Base-by-base conservation (phyloP, 208 protist species). In the Leishmania lainsoni region DNA sequence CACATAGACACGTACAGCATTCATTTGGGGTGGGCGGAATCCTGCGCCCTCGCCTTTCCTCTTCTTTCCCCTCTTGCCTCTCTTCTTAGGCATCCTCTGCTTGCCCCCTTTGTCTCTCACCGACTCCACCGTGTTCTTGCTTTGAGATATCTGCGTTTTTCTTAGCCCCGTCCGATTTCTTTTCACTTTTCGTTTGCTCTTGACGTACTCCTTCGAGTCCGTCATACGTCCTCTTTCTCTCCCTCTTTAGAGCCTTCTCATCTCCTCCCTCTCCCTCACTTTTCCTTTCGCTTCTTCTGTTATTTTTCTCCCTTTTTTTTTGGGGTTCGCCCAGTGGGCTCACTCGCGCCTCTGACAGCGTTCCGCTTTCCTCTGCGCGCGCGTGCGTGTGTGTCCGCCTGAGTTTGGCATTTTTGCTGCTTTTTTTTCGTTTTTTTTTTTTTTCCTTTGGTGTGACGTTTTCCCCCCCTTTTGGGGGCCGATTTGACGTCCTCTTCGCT, bases 171-270 rank as follows among this genome's bases (percentile, higher is more conserved):
- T 12, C 17, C 20, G 8, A 12, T 29, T 39, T 5, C 32, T 10
- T 58, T 29, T 29, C 65, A n/a, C 65, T n/a, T 35, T 48, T 56
- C 20, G 49, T 42, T 76, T 45, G 42, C 42, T 45, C 42, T 45
- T 45, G 42, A 4, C 42, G 0, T 45, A 9, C 22, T 22, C 51
- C 3, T 78, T 71, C 48, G 35, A 2, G 29, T 22, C 48, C 42
- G 26, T 29, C 20, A 48, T 35, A 51, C 0, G 35, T 48, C 75
- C 59, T 72, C 45, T 74, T 39, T 80, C 66, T 72, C 54, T 80
- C 20, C 45, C 29, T 80, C 26, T 80, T 32, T 45, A 45, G 42
- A 45, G 42, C 29, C 22, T 16, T 20, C 29, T 29, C 10, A 1
- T 14, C 56, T n/a, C 56, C 14, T 14, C 14, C 56, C 56, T 61